These are phyloP conservation scores for Phytophthora litchii DNA, from an alignment of 352 stramenopile genomes.

Conservation along the genomic window DNA sequence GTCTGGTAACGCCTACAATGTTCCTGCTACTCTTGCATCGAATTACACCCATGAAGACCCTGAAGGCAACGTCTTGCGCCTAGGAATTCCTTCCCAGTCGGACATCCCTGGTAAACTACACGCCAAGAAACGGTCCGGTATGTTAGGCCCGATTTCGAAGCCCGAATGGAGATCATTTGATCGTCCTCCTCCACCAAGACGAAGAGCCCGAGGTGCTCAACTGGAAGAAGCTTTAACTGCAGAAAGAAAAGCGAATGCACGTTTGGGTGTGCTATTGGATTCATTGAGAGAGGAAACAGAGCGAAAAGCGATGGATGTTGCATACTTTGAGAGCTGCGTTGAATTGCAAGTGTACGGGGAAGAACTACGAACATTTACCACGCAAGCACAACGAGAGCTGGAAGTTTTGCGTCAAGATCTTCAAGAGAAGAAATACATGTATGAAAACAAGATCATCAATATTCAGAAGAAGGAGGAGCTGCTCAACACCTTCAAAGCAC, in stretches of 20 bases:
- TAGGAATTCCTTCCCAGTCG: conserved; percentile 6
- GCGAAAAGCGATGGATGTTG: conserved; percentile 78
- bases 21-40: conserved; percentile 16
- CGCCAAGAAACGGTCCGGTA: conserved; percentile 70
- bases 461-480: conserved; percentile 78
- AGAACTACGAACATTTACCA: conserved; percentile 55
- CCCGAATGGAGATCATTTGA: conserved; percentile 45
- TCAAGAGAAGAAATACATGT: conserved; percentile 62
- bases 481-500: conserved; percentile 71
- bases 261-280: conserved; percentile 56
- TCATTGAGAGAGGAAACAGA: conserved; percentile 70
- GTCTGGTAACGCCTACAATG: conserved; percentile 55
- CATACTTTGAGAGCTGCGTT: conserved; percentile 74
- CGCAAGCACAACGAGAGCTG: conserved; percentile 47
- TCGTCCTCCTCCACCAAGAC: conserved; percentile 38
- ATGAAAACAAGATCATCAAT: conserved; percentile 48
- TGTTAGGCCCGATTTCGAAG: conserved; percentile 74
- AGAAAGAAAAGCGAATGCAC: conserved; percentile 49
- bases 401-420: conserved; percentile 45
- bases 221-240: conserved; percentile 65
- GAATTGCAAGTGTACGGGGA: conserved; percentile 58
- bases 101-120: conserved; percentile 40
- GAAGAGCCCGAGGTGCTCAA: conserved; percentile 72
- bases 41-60: conserved; percentile 17
- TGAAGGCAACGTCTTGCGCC: conserved; percentile 11